A percentile compares a stretch with the other conserved stretches of the same genome.
Conservation (phyloP, 257 asterid genomes). For the Petunia axillaris region DNA sequence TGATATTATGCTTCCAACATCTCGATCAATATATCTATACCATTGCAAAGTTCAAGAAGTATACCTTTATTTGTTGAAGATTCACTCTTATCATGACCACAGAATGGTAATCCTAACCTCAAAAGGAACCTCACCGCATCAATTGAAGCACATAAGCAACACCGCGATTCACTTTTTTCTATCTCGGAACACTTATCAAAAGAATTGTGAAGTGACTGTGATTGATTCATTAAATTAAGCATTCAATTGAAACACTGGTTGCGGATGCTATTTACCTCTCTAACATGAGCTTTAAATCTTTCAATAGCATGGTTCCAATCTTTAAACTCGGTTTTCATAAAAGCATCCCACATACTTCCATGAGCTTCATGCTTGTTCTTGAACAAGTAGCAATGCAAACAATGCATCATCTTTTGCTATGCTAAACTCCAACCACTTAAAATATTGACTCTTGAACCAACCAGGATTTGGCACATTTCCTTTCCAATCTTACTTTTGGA, state of each 20-base stretch:
- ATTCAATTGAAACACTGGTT: not conserved
- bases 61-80: not conserved
- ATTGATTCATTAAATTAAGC: not conserved
- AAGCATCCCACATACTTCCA: not conserved
- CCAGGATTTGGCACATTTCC: too few relatives aligned
- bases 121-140: not conserved
- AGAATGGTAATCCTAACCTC: not conserved
- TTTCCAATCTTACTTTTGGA: too few relatives aligned
- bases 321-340: not conserved
- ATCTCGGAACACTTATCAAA: not conserved
- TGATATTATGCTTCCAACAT: not conserved
- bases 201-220: not conserved
- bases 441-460: too few relatives aligned
- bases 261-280: not conserved
- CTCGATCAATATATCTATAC: not conserved
- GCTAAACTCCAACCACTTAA: not conserved
- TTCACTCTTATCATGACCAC: not conserved
- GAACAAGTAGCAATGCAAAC: slow-evolving; percentile 7
- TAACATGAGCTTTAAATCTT: not conserved
- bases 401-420: not conserved
- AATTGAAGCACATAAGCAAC: not conserved
- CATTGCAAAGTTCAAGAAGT: not conserved
- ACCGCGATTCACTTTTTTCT: not conserved
- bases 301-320: not conserved
- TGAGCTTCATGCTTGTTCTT: not conserved